Percentiles rank a stretch among this genome's conserved stretches.
Conservation (phyloP, 2,329 filamentous ascomycete genomes). For the Aureobasidium uvarum region DNA sequence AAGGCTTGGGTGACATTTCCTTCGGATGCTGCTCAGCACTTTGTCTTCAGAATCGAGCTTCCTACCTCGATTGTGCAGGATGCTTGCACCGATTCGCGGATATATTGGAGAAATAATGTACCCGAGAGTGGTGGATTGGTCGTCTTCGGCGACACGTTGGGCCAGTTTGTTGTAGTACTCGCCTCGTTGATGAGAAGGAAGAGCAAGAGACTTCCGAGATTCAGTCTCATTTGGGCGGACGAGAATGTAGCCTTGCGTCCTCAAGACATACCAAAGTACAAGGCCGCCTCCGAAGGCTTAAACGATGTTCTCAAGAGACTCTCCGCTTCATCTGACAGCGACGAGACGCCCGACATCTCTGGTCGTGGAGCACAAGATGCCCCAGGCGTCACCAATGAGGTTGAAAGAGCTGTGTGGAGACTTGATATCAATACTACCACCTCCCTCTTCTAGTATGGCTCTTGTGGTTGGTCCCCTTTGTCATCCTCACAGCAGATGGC, state of each 20-base stretch:
- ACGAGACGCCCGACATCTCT: neutral
- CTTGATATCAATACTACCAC: too few species aligned
- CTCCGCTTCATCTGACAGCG: neutral
- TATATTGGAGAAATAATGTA: neutral
- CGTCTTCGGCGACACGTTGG: neutral
- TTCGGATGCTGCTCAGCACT: neutral
- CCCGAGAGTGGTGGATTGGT: neutral
- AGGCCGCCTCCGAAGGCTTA: too few species aligned
- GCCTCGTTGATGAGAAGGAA: neutral
- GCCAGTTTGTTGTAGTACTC: too few species aligned
- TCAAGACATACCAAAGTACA: neutral
- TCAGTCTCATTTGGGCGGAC: neutral
- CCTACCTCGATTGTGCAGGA: neutral
- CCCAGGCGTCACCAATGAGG: neutral
- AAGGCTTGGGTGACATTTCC: neutral
- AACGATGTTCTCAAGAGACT: too few species aligned
- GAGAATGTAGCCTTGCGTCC: neutral
- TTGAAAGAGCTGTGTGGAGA: accelerated
- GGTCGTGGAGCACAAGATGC: neutral
- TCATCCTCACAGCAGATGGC: neutral
- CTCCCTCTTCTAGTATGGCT: neutral
- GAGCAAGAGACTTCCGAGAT: neutral
- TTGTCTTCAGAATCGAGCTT: neutral
- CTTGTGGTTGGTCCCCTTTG: too few species aligned
- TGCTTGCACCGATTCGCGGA: neutral